Evolutionary conservation across 2,329 filamentous ascomycete species (phyloP).

Genomic region (Sporothrix variecibatus): DNA sequence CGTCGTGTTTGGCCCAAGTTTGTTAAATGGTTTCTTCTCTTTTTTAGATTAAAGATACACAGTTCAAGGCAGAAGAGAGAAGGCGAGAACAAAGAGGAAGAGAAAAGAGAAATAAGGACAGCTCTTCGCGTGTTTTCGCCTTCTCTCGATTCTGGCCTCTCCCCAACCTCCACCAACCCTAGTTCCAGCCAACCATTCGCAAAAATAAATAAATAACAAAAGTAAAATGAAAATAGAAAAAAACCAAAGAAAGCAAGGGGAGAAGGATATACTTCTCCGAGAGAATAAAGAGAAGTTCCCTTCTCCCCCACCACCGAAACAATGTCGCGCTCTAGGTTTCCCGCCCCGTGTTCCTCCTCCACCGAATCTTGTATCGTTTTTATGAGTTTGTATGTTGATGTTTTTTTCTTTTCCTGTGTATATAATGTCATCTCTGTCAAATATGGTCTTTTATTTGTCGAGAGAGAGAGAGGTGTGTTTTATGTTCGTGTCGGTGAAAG

Average conservation of each 20-base stretch:
- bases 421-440: constrained; percentile 2
- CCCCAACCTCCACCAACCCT: constrained; percentile 5
- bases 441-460: background rate
- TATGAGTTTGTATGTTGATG: constrained; percentile 5
- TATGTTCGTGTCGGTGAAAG: background rate
- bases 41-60: constrained; percentile 27
- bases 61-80: constrained; percentile 13
- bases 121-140: background rate
- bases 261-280: background rate
- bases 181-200: constrained; percentile 12
- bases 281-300: background rate
- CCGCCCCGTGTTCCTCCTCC: background rate
- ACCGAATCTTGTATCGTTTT: constrained; percentile 15
- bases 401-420: constrained; percentile 7
- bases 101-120: background rate
- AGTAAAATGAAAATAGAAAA: background rate
- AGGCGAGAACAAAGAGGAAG: background rate
- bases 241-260: constrained; percentile 6
- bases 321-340: constrained; percentile 20
- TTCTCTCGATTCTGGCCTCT: background rate
- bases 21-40: constrained; percentile 19
- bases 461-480: background rate
- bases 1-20: background rate
- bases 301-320: background rate
- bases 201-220: background rate